Conservation (phyloP, 345 rosid species). For the Dipteronia sinensis region DNA sequence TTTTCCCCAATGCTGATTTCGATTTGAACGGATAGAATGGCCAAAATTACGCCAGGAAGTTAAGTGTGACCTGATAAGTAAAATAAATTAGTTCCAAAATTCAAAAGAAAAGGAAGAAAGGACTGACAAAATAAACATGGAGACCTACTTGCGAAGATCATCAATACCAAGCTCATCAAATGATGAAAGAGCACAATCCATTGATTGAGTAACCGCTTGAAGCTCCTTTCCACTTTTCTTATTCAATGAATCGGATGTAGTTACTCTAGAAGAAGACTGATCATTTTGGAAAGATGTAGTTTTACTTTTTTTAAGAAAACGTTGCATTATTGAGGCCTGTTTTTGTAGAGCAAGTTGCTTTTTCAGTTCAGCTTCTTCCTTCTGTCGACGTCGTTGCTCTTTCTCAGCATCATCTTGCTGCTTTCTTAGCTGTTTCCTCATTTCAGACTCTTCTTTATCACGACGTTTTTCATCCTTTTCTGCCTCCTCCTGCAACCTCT, state of each 20-base stretch:
- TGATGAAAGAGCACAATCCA: slow-evolving; percentile 64
- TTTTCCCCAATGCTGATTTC: slow-evolving; percentile 68
- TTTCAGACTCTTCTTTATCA: slow-evolving; percentile 69
- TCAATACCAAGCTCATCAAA: slow-evolving; percentile 40
- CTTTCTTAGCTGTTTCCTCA: slow-evolving; percentile 57
- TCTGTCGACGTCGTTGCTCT: slow-evolving; percentile 69
- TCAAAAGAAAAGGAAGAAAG: slow-evolving; percentile 17
- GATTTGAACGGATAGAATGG: slow-evolving; percentile 41
- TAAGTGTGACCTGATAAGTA: slow-evolving; percentile 59
- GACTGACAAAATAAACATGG: neutral
- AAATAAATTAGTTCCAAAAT: slow-evolving; percentile 21
- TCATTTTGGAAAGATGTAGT: slow-evolving; percentile 36
- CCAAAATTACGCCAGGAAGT: slow-evolving; percentile 73
- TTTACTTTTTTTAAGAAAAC: slow-evolving; percentile 71
- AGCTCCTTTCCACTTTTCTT: slow-evolving; percentile 36
- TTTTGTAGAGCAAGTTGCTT: slow-evolving; percentile 58
- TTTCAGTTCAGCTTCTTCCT: slow-evolving; percentile 74
- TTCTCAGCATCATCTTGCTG: slow-evolving; percentile 82
- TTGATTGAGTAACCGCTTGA: slow-evolving; percentile 44
- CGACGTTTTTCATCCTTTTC: slow-evolving; percentile 54
- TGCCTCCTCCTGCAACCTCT: slow-evolving; percentile 58
- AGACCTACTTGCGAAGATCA: slow-evolving; percentile 65
- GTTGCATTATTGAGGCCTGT: slow-evolving; percentile 94
- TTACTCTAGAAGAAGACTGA: slow-evolving; percentile 33
- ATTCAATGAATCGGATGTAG: slow-evolving; percentile 19